Percentiles rank a stretch among this genome's conserved stretches.
phyloP scores from a whole-genome alignment of 805 yeast genomes.

The Schwanniomyces vanrijiae region DNA sequence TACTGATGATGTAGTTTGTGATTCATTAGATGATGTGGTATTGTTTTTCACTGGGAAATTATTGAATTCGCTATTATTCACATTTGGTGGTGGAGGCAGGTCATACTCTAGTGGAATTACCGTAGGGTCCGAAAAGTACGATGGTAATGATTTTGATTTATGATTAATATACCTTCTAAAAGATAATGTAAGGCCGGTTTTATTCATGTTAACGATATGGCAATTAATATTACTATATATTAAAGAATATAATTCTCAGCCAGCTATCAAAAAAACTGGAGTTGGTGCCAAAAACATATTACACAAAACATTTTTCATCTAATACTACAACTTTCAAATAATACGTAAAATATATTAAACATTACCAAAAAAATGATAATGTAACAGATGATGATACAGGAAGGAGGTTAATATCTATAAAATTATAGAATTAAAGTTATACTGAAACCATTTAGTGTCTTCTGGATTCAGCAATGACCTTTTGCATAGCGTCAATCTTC shows the following conservation, averaged over 20 bases:
- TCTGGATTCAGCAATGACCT: slow-evolving; percentile 95
- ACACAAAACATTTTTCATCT: background rate
- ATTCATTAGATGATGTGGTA: background rate
- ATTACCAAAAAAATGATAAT: slow-evolving; percentile 2
- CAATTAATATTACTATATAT: background rate
- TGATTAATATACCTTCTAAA: slow-evolving; percentile 1
- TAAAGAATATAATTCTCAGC: background rate
- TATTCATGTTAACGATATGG: background rate
- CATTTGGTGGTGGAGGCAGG: background rate
- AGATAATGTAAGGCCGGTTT: background rate
- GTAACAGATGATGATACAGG: slow-evolving; percentile 8
- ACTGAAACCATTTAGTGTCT: slow-evolving; percentile 58
- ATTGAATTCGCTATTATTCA: background rate
- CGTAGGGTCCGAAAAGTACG: slow-evolving; percentile 21
- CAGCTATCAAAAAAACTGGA: background rate
- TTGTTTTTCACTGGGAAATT: background rate
- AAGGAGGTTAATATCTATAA: slow-evolving; percentile 1
- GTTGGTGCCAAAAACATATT: background rate
- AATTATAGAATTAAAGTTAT: slow-evolving; percentile 2
- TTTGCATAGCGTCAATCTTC: slow-evolving; percentile 98
- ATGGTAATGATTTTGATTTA: slow-evolving; percentile 10
- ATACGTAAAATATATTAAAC: slow-evolving; percentile 8
- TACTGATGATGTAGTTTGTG: background rate
- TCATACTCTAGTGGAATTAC: slow-evolving; percentile 18
- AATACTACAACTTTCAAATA: background rate